Evolutionary conservation across 2,329 filamentous ascomycete species (phyloP), one percentile per base, ranked within the genome.

Genomic region (Nigrospora osmanthi): DNA sequence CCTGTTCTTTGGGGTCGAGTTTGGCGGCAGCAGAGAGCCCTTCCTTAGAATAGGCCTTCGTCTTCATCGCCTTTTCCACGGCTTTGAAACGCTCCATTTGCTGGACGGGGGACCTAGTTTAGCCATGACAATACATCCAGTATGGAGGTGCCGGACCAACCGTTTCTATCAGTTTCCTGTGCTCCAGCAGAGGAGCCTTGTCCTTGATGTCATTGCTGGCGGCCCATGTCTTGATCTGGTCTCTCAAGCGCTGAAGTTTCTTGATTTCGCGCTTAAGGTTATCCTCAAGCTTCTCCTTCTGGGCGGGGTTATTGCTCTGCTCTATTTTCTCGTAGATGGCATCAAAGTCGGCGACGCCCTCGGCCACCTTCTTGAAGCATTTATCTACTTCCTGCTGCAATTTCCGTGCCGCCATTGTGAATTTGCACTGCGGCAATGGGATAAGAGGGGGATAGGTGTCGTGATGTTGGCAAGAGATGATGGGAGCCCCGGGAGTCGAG

Each of bases 1-100:
- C 91, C 65, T 94, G 89, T 66, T 97, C 93, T 64, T 90, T 95
- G n/a, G 93, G 93, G 69, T 98, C 93, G 52, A 97, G 78, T 67
- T 95, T 94, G 42, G 89, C 84, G 23, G 89, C 89, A 43, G 91
- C 87, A 52, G 88, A 93, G 53, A 98, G 72, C 38, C 93, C 93
- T 69, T 97, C 93, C 74, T 98, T 97, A 50, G 93, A 97, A 70
- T 95, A 98, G 49, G 93, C 93, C 68, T 98, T 98, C 46, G 93
- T 98, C 76, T 98, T 98, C 93, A 98, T 97, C 60, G 95, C 93
- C 75, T 98, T 98, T 69, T 98, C 93, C 43, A 98, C 93, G n/a
- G 90, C 91, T 73, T 98, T 98, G 80, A 98, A 98, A 60, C 89
- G 89, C 71, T 98, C 93, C 93, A 98, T 98, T 87, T 91, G 85